A percentile compares a stretch with the other conserved stretches of the same genome.
Conservation (phyloP, 163 green algal species). For the Chlamydomonas reinhardtii region DNA sequence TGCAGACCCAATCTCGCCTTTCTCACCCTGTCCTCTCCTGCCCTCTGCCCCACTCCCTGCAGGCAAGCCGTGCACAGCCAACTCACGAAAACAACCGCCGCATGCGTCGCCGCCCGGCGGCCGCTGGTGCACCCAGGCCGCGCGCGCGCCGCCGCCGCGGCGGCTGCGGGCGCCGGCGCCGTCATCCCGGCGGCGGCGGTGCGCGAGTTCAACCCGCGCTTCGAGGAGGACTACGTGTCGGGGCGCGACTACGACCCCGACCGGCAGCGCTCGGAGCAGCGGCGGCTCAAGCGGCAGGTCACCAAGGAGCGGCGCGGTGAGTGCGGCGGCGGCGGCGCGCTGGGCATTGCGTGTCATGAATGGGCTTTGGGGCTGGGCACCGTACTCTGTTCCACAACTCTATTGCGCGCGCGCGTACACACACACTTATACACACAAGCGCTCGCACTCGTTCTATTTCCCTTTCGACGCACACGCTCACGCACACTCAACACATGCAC, state of each 20-base stretch:
- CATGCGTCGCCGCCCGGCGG: conserved; percentile 48
- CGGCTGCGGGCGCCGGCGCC: not conserved
- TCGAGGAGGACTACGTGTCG: conserved; percentile 83
- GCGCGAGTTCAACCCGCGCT: conserved; percentile 90
- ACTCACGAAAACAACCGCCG: not conserved
- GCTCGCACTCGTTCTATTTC: too few relatives aligned
- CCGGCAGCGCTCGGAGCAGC: conserved; percentile 82
- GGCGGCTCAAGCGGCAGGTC: conserved; percentile 86
- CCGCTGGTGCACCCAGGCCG: conserved; percentile 68
- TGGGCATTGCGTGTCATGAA: not conserved
- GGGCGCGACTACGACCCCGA: conserved; percentile 93
- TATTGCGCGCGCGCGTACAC: too few relatives aligned
- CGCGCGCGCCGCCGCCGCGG: conserved; percentile 2
- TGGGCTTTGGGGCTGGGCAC: too few relatives aligned
- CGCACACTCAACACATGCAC: too few relatives aligned
- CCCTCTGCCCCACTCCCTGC: not conserved
- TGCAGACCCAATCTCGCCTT: not conserved
- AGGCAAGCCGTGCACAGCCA: conserved; percentile 18
- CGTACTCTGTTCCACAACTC: too few relatives aligned
- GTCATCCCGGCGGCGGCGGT: not conserved
- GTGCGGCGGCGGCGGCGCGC: not conserved
- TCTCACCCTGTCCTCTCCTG: not conserved
- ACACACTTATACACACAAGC: too few relatives aligned
- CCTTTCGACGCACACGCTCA: too few relatives aligned
- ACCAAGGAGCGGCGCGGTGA: conserved; percentile 86